Conservation (phyloP, 108 stramenopile species). For the Cyclotella kingstonii region DNA sequence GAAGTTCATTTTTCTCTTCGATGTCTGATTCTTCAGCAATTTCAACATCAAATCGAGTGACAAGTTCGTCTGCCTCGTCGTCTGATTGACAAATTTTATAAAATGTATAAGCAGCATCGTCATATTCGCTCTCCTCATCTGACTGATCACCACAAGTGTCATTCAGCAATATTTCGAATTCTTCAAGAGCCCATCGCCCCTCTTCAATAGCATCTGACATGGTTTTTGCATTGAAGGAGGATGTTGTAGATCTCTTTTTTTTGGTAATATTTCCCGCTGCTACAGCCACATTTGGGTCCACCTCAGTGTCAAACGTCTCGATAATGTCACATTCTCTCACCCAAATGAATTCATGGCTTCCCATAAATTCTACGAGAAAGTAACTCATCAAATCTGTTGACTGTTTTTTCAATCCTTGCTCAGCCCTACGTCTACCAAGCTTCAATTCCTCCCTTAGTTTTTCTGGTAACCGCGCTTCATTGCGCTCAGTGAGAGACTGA, state of each 20-base stretch:
- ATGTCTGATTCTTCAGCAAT: constrained; percentile 47
- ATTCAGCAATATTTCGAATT: constrained; percentile 59
- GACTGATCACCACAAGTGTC: constrained; percentile 57
- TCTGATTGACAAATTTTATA: constrained; percentile 71
- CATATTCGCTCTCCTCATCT: constrained; percentile 54
- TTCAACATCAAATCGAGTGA: constrained; percentile 19
- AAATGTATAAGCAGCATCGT: constrained; percentile 64
- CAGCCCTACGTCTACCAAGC: constrained; percentile 71
- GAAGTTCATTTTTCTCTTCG: constrained; percentile 75
- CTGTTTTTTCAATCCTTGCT: constrained; percentile 60
- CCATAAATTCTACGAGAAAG: constrained; percentile 87
- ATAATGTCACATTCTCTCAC: constrained; percentile 80
- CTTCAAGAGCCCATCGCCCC: constrained; percentile 67
- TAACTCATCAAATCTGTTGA: constrained; percentile 66
- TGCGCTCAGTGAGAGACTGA: constrained; percentile 64
- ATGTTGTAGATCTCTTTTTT: constrained; percentile 61
- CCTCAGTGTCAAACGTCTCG: constrained; percentile 78
- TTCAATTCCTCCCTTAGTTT: constrained; percentile 64
- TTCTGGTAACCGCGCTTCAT: constrained; percentile 81
- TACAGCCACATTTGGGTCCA: constrained; percentile 63
- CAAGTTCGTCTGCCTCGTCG: constrained; percentile 70
- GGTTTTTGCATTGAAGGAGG: constrained; percentile 52
- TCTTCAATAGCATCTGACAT: constrained; percentile 77
- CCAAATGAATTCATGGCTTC: constrained; percentile 90
- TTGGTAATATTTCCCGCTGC: constrained; percentile 51